Conservation (phyloP, 31 red algal genomes). For the Odonthalia washingtoniensis region DNA sequence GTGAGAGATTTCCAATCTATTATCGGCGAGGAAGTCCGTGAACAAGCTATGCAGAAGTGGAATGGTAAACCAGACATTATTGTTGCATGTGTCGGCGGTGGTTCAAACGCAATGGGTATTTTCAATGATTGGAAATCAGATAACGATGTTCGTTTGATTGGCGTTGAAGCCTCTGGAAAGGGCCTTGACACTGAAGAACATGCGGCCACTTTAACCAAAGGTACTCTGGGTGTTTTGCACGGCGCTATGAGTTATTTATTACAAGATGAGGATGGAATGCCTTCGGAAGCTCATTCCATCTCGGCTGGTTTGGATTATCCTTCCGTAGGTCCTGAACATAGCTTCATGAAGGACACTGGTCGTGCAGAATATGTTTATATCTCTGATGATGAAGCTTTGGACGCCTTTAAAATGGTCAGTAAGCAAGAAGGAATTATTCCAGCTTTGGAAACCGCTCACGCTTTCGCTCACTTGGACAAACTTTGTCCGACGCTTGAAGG, state of each 20-base stretch:
- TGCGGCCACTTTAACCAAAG: constrained; percentile 92
- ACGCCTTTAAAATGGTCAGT: constrained; percentile 91
- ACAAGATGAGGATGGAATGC: constrained; percentile 89
- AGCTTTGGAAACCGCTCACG: constrained; percentile 97
- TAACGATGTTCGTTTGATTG: constrained; percentile 84
- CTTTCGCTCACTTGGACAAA: constrained; percentile 90
- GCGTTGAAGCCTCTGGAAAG: constrained; percentile 97
- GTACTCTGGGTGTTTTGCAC: constrained; percentile 93
- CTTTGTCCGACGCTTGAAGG: constrained; percentile 80
- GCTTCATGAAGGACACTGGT: constrained; percentile 87
- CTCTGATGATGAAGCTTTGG: constrained; percentile 96
- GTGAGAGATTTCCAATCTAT: constrained; percentile 94
- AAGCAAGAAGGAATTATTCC: constrained; percentile 96
- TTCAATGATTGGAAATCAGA: constrained; percentile 89
- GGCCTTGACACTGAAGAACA: constrained; percentile 85
- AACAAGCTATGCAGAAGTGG: constrained; percentile 86
- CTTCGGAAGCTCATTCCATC: constrained; percentile 92
- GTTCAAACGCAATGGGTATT: constrained; percentile 98
- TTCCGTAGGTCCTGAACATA: constrained; percentile 96
- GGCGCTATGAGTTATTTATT: constrained; percentile 97
- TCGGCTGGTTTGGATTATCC: constrained; percentile 99
- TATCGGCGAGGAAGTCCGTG: constrained; percentile 90
- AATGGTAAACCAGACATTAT: constrained; percentile 91
- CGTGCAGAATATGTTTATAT: constrained; percentile 90
- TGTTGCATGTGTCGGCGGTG: constrained; percentile 98